phyloP scores from a whole-genome alignment of 83 land plant species.

The Diphasiastrum complanatum region DNA sequence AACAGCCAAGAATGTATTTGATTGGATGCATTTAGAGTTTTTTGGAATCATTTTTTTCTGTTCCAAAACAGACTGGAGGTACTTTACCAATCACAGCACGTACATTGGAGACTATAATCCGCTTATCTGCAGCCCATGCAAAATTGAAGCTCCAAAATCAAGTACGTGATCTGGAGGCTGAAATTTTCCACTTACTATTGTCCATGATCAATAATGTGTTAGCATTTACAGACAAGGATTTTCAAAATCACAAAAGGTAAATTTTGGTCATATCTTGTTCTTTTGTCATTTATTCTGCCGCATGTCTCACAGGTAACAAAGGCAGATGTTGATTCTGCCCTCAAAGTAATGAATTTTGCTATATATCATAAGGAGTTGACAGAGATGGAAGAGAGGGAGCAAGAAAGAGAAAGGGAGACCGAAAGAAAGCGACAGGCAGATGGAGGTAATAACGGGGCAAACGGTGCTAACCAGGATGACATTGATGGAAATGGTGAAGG shows the following conservation, averaged over 20 bases:
- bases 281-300: too few relatives aligned
- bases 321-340: slow-evolving; percentile 89
- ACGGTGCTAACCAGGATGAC: slow-evolving; percentile 14
- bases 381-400: slow-evolving; percentile 93
- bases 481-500: slow-evolving; percentile 21
- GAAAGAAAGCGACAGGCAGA: slow-evolving; percentile 41
- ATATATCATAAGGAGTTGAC: slow-evolving; percentile 90
- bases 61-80: slow-evolving; percentile 82
- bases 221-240: too few relatives aligned
- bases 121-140: slow-evolving; percentile 97
- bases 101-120: slow-evolving; percentile 94
- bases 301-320: slow-evolving; percentile 46
- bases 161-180: slow-evolving; percentile 31
- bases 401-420: slow-evolving; percentile 57
- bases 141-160: slow-evolving; percentile 77
- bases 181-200: neutral
- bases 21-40: too few relatives aligned
- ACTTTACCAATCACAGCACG: slow-evolving; percentile 99
- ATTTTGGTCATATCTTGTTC: too few relatives aligned
- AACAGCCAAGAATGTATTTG: too few relatives aligned
- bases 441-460: slow-evolving; percentile 29
- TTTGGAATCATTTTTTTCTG: neutral
- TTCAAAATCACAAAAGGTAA: too few relatives aligned
- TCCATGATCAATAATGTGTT: neutral
- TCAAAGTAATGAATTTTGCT: slow-evolving; percentile 86